Evolutionary conservation across 1,284 basidiomycete species (phyloP).

Genomic region (Baeospora myosura): DNA sequence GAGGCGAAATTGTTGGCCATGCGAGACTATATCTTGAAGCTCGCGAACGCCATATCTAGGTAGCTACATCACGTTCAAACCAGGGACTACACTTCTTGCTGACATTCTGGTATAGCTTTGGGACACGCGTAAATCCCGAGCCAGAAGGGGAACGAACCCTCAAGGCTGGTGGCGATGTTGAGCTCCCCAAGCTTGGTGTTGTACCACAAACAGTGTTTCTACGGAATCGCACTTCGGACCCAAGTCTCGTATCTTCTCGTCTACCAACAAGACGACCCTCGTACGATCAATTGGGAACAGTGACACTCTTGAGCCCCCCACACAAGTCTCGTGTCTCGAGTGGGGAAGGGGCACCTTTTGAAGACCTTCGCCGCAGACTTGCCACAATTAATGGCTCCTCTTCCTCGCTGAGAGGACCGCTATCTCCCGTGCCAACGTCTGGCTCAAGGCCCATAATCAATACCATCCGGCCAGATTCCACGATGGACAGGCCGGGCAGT

Average conservation of each 20-base stretch:
- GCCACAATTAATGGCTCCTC: conserved; percentile 63
- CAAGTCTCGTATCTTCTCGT: conserved; percentile 27
- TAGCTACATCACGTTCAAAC: conserved; percentile 12
- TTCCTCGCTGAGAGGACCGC: conserved; percentile 57
- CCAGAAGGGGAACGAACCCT: conserved; percentile 57
- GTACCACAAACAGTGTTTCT: conserved; percentile 95
- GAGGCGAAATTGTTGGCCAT: conserved; percentile 80
- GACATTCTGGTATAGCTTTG: conserved; percentile 42
- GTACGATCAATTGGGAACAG: conserved; percentile 32
- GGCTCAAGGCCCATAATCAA: conserved; percentile 19
- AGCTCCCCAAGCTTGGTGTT: conserved; percentile 80
- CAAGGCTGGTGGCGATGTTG: conserved; percentile 60
- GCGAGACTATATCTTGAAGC: conserved; percentile 82
- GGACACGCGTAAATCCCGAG: conserved; percentile 53
- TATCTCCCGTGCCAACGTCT: conserved; percentile 30
- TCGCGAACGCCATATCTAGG: conserved; percentile 60
- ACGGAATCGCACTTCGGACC: conserved; percentile 45
- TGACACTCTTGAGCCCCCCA: conserved; percentile 35
- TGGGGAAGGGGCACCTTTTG: conserved; percentile 54
- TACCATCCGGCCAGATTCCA: conserved; percentile 26
- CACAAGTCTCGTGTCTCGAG: conserved; percentile 39
- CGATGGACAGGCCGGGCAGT: conserved; percentile 52
- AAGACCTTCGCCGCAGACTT: conserved; percentile 66
- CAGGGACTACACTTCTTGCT: background rate
- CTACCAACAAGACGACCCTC: conserved; percentile 29